Percentiles rank a stretch among this genome's conserved stretches.
Conservation (phyloP, 371 early-diverging fungal genomes). For the Sporodiniella umbellata region DNA sequence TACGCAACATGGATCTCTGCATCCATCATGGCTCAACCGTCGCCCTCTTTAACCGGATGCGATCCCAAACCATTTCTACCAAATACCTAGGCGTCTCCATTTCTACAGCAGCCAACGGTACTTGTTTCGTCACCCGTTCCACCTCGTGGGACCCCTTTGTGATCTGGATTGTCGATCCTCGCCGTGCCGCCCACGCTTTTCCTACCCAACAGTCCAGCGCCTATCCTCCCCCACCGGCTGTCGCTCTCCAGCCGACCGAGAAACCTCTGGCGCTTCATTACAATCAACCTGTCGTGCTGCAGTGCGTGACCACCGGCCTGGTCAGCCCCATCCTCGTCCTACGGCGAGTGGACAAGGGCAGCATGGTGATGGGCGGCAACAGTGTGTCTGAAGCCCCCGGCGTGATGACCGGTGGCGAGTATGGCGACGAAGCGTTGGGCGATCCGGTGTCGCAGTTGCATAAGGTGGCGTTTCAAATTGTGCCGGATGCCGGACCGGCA, state of each 20-base stretch:
- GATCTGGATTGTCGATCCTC: constrained; percentile 80
- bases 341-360: constrained; percentile 81
- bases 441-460: constrained; percentile 87
- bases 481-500: constrained; percentile 45
- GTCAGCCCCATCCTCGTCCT: constrained; percentile 82
- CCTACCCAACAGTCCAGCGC: constrained; percentile 35
- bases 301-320: constrained; percentile 79
- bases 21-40: constrained; percentile 83
- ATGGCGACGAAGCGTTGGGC: constrained; percentile 47
- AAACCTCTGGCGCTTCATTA: constrained; percentile 75
- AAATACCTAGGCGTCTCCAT: constrained; percentile 75
- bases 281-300: constrained; percentile 79
- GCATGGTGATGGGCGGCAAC: constrained; percentile 70
- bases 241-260: constrained; percentile 63
- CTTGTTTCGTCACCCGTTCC: constrained; percentile 78
- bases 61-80: constrained; percentile 86
- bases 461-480: constrained; percentile 86
- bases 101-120: constrained; percentile 36
- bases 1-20: constrained; percentile 81
- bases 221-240: constrained; percentile 77
- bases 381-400: constrained; percentile 24
- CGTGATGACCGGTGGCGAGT: constrained; percentile 58
- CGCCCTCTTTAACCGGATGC: constrained; percentile 80
- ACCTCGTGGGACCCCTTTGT: constrained; percentile 86
- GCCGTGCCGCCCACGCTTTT: constrained; percentile 29